Percentiles rank a stretch among this genome's conserved stretches.
These are phyloP conservation scores for Heritiera fomes DNA, from an alignment of 345 rosid species.

Conservation along the genomic window DNA sequence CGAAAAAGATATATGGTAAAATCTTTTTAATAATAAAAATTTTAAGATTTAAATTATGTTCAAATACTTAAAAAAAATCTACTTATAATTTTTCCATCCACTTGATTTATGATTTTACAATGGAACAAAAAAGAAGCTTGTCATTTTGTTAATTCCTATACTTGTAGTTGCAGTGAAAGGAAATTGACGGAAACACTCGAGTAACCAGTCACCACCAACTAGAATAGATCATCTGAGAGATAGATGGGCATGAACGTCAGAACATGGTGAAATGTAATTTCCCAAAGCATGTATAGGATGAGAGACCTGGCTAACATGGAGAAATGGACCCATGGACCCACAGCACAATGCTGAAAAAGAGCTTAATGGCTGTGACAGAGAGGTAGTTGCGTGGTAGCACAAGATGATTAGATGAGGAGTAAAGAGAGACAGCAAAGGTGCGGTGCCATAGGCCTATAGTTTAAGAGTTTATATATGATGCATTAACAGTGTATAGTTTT, in stretches of 20 bases:
- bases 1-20: too few relatives aligned
- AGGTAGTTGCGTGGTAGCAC: not conserved
- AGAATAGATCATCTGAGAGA: not conserved
- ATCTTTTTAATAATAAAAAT: too few relatives aligned
- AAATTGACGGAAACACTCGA: not conserved
- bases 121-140: not conserved
- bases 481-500: too few relatives aligned
- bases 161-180: not conserved
- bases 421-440: not conserved
- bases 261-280: not conserved
- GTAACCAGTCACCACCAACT: not conserved
- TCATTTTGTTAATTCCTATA: not conserved
- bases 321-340: not conserved
- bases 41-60: too few relatives aligned
- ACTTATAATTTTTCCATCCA: too few relatives aligned
- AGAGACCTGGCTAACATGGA: not conserved
- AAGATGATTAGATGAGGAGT: not conserved
- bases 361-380: not conserved
- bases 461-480: too few relatives aligned
- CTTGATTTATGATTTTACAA: too few relatives aligned
- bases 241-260: not conserved
- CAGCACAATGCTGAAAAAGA: too few relatives aligned
- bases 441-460: not conserved
- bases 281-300: not conserved
- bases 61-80: too few relatives aligned